phyloP scores from a whole-genome alignment of 148 eudicot species.

The Salicornia ramosissima region DNA sequence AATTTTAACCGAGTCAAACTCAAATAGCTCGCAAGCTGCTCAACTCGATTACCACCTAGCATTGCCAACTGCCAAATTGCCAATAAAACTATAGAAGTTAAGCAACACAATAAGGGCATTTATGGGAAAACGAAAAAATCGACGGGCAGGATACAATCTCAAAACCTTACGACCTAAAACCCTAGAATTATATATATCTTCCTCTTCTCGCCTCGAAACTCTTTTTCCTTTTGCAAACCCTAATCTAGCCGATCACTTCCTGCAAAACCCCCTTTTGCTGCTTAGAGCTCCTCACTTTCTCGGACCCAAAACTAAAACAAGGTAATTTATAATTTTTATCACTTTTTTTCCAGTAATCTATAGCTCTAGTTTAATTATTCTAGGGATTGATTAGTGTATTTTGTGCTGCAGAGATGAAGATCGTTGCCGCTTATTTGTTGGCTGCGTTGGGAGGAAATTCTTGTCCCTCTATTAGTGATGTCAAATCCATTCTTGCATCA shows the following conservation, averaged over 20 bases:
- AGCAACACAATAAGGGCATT: not conserved
- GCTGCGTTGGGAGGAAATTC: constrained; percentile 77
- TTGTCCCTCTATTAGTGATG: constrained; percentile 45
- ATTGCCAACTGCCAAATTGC: no score
- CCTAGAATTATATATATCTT: constrained; percentile 24
- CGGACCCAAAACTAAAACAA: not conserved
- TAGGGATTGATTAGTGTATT: not conserved
- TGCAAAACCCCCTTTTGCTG: not conserved
- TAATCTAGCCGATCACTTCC: constrained; percentile 8
- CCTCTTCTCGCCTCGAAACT: not conserved
- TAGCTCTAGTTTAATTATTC: not conserved
- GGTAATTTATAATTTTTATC: not conserved
- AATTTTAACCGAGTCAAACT: no score
- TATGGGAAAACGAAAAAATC: not conserved
- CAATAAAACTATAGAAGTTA: no score
- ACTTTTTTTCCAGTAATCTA: not conserved
- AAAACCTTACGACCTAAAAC: constrained; percentile 14
- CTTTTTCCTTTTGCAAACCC: constrained; percentile 10
- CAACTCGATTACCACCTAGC: no score
- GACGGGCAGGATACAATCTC: constrained; percentile 26
- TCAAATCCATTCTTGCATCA: constrained; percentile 53
- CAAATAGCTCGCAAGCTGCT: no score
- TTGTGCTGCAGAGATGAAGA: constrained; percentile 47
- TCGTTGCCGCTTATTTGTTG: constrained; percentile 69
- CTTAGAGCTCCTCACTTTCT: not conserved